Evolutionary conservation across 75 land plant species (phyloP).

Genomic region (Sequoiadendron giganteum): DNA sequence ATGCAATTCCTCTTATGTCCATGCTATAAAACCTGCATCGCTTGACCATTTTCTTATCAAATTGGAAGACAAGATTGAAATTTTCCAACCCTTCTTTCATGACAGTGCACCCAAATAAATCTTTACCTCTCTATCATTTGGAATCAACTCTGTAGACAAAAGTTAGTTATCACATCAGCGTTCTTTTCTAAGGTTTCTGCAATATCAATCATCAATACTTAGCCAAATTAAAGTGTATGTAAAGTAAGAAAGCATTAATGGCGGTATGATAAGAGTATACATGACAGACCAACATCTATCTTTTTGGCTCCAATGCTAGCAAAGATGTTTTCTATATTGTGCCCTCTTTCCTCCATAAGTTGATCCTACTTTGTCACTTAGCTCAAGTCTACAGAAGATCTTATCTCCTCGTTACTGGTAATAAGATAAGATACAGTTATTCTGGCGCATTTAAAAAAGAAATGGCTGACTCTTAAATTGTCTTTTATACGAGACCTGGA

Average conservation of each 20-base stretch:
- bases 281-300: slow-evolving; percentile 32
- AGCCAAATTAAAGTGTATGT: not conserved
- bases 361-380: slow-evolving; percentile 23
- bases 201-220: not conserved
- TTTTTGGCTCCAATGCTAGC: slow-evolving; percentile 42
- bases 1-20: too few relatives aligned
- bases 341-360: slow-evolving; percentile 38
- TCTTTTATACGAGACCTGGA: too few relatives aligned
- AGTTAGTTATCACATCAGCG: slow-evolving; percentile 35
- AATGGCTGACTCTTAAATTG: too few relatives aligned
- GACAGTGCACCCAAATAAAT: slow-evolving; percentile 31
- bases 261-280: not conserved
- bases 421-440: too few relatives aligned
- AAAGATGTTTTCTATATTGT: slow-evolving; percentile 43
- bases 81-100: slow-evolving; percentile 38
- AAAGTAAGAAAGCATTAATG: not conserved
- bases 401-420: too few relatives aligned
- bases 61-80: slow-evolving; percentile 36
- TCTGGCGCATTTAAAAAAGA: too few relatives aligned
- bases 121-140: slow-evolving; percentile 36
- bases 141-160: slow-evolving; percentile 39
- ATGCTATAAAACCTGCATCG: too few relatives aligned
- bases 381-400: slow-evolving; percentile 14
- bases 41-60: slow-evolving; percentile 17
- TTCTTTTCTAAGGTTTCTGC: slow-evolving; percentile 47